Base-by-base conservation (phyloP, 2,329 filamentous ascomycete species). In the Lecanicillium sp. region DNA sequence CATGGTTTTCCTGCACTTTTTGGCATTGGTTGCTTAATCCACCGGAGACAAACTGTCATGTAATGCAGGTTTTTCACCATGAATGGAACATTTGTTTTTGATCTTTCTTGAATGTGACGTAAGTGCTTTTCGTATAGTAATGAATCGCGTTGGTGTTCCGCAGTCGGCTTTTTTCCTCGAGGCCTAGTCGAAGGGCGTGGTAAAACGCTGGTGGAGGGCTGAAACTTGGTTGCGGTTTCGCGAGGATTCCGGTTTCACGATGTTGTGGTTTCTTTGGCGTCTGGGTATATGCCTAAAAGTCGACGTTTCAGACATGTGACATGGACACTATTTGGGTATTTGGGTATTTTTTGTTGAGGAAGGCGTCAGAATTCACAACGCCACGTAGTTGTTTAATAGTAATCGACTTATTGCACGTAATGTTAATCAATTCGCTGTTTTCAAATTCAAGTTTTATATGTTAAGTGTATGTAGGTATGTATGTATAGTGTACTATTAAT, bases 11-110 rank as follows among this genome's bases (percentile, higher is more conserved):
- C 46, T 37, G 38, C 46, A 21, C 23, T n/a, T 49, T 14, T 42
- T 30, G 30, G 39, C 27, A 17, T 37, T 17, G 39, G 14, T 23
- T 15, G 6, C 36, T 15, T 38, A 30, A 19, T n/a, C 17, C 41
- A n/a, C 36, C 5, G n/a, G n/a, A n/a, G n/a, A n/a, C n/a, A n/a
- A n/a, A n/a, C n/a, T n/a, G n/a, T 36, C 19, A 32, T 26, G 23
- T 42, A 42, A 5, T 36, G 45, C 45, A 48, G 37, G 45, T 48
- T 48, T 48, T 42, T 48, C 17, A 48, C 27, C 40, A 49, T 49
- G 48, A 49, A 45, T 40, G n/a, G 21, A 35, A 24, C 15, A 27
- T 19, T 44, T 44, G 9, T n/a, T 20, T 35, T 6, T 6, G 32
- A n/a, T 35, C 17, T 6, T 35, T 35, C 32, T 35, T 35, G 14